A percentile compares a stretch with the other conserved stretches of the same genome.
Evolutionary conservation across 2,329 filamentous ascomycete genomes (phyloP).

Genomic region (Calonectria montana): DNA sequence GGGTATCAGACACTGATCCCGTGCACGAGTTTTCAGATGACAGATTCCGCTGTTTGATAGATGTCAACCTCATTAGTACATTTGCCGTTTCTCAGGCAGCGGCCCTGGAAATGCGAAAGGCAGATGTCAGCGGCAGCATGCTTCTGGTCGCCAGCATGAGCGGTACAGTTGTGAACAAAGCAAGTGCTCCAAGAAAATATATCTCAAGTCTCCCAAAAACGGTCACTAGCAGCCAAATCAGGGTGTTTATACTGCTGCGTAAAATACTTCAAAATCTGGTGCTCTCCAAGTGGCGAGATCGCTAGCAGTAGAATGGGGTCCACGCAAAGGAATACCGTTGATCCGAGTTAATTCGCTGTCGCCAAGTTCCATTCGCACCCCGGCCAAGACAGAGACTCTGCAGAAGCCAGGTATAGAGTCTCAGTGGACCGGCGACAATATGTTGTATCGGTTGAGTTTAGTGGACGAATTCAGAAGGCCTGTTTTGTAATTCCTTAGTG

Average conservation of each 20-base stretch:
- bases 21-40: constrained; percentile 41
- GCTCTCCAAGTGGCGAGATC: constrained; percentile 63
- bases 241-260: constrained; percentile 54
- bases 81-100: constrained; percentile 59
- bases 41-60: constrained; percentile 39
- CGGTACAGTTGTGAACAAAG: constrained; percentile 52
- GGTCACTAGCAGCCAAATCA: not conserved
- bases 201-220: not conserved
- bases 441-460: constrained; percentile 46
- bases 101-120: constrained; percentile 59
- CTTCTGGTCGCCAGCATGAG: constrained; percentile 63
- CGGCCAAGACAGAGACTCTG: constrained; percentile 44
- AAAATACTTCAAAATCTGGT: constrained; percentile 66
- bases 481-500: constrained; percentile 49
- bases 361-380: constrained; percentile 59
- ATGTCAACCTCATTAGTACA: constrained; percentile 61
- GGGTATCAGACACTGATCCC: constrained; percentile 42
- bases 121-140: constrained; percentile 53
- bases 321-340: constrained; percentile 49
- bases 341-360: constrained; percentile 62
- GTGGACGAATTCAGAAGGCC: constrained; percentile 51
- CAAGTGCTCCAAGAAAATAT: constrained; percentile 37
- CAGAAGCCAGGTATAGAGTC: constrained; percentile 43
- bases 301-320: constrained; percentile 64
- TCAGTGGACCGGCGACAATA: constrained; percentile 45